These are phyloP conservation scores for Tetraselmis chui DNA, from an alignment of 139 green algal genomes.

Conservation along the genomic window DNA sequence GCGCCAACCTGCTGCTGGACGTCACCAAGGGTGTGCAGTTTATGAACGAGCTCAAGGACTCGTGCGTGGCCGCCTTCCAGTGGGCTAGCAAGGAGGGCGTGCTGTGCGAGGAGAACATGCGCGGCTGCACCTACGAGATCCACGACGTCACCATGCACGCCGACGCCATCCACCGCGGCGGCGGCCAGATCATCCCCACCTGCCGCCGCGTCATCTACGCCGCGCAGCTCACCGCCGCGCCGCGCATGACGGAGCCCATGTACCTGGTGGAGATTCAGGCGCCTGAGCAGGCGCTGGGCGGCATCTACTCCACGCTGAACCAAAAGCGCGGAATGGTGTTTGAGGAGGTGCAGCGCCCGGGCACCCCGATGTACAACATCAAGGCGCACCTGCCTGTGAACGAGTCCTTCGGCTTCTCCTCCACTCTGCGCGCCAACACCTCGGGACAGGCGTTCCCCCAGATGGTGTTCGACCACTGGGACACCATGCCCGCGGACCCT, in stretches of 20 bases:
- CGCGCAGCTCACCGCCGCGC: constrained; percentile 79
- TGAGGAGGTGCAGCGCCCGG: constrained; percentile 93
- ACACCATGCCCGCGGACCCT: constrained; percentile 72
- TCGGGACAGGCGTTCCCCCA: constrained; percentile 94
- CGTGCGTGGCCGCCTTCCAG: constrained; percentile 91
- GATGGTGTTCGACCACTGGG: constrained; percentile 58
- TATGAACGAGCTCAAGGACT: constrained; percentile 99
- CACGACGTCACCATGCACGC: constrained; percentile 93
- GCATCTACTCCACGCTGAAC: constrained; percentile 95
- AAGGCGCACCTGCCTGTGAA: constrained; percentile 97
- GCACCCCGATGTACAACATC: constrained; percentile 99
- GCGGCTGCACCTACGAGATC: constrained; percentile 87
- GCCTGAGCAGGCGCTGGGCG: constrained; percentile 86
- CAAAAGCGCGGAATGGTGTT: constrained; percentile 99
- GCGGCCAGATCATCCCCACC: constrained; percentile 99
- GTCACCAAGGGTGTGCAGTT: constrained; percentile 99
- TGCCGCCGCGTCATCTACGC: constrained; percentile 91
- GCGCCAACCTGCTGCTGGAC: constrained; percentile 95
- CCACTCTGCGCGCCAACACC: constrained; percentile 86
- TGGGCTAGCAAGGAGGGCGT: constrained; percentile 97
- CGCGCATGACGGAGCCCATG: constrained; percentile 90
- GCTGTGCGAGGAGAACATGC: constrained; percentile 99
- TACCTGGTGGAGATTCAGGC: constrained; percentile 99
- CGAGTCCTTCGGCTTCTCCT: constrained; percentile 98
- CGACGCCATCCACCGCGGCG: constrained; percentile 97